Evolutionary conservation across 2,329 filamentous ascomycete species (phyloP).

Genomic region (Alternaria incomplexa): DNA sequence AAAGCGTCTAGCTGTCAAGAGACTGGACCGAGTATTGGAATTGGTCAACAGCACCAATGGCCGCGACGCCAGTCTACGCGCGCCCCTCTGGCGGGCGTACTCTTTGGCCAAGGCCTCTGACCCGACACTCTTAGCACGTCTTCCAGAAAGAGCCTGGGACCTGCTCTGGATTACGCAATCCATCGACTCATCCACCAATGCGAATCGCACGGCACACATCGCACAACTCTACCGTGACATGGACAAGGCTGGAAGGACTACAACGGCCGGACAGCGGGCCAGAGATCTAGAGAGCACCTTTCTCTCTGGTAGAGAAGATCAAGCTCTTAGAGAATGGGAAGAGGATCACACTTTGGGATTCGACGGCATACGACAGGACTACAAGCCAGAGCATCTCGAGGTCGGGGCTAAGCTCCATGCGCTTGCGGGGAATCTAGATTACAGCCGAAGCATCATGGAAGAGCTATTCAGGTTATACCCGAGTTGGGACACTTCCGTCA

Average conservation of each 20-base stretch:
- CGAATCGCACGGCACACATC: constrained; percentile 24
- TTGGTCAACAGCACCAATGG: constrained; percentile 7
- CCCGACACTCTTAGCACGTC: constrained; percentile 17
- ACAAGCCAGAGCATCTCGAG: constrained; percentile 57
- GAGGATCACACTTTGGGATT: constrained; percentile 15
- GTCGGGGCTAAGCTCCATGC: constrained; percentile 71
- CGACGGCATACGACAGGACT: constrained; percentile 27
- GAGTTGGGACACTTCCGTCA: constrained; percentile 60
- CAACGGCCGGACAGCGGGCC: constrained; percentile 28
- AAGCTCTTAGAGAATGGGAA: constrained; percentile 44
- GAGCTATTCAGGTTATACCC: constrained; percentile 58
- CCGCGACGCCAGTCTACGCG: constrained; percentile 6
- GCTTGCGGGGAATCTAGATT: constrained; percentile 62
- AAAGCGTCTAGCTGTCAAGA: constrained; percentile 3
- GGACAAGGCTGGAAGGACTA: constrained; percentile 15
- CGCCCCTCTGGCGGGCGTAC: constrained; percentile 42
- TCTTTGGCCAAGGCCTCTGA: constrained; percentile 23
- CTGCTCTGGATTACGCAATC: constrained; percentile 42
- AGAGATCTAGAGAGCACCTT: constrained; percentile 38
- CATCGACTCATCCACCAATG: constrained; percentile 11
- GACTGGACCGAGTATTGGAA: constrained; percentile 22
- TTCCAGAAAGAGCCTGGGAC: constrained; percentile 42
- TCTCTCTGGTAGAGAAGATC: constrained; percentile 26
- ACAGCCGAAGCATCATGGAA: constrained; percentile 63
- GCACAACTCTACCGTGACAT: constrained; percentile 39